phyloP scores from a whole-genome alignment of 805 yeast genomes.

The Barnettozyma salicaria region DNA sequence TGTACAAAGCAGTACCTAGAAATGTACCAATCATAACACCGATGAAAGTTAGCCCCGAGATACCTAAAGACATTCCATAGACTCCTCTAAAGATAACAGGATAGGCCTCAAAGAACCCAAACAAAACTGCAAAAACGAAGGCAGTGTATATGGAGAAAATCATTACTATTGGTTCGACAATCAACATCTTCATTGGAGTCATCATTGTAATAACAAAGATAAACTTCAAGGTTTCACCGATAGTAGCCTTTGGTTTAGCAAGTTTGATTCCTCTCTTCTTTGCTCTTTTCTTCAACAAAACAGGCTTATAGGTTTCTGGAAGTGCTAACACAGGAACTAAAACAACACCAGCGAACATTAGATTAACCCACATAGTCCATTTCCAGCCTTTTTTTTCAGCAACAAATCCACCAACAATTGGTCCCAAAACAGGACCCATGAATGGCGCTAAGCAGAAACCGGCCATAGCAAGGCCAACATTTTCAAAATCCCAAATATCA shows the following conservation, averaged over 20 bases:
- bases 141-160: conserved; percentile 66
- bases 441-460: conserved; percentile 76
- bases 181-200: conserved; percentile 63
- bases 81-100: conserved; percentile 67
- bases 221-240: conserved; percentile 35
- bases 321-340: conserved; percentile 41
- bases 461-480: conserved; percentile 68
- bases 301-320: conserved; percentile 72
- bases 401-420: conserved; percentile 68
- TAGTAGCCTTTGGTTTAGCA: conserved; percentile 31
- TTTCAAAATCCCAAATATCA: conserved; percentile 66
- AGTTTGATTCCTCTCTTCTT: conserved; percentile 49
- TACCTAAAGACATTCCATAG: conserved; percentile 52
- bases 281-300: conserved; percentile 56
- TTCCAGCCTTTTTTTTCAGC: conserved; percentile 57
- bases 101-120: conserved; percentile 76
- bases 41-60: conserved; percentile 63
- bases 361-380: conserved; percentile 67
- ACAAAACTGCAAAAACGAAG: conserved; percentile 69
- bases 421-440: conserved; percentile 75
- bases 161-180: conserved; percentile 69
- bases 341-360: conserved; percentile 56
- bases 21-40: conserved; percentile 68
- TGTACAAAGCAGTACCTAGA: conserved; percentile 46
- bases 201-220: conserved; percentile 46